These are phyloP conservation scores for Pseudopyricularia javanii DNA, from an alignment of 2,329 filamentous ascomycete species.

Conservation along the genomic window DNA sequence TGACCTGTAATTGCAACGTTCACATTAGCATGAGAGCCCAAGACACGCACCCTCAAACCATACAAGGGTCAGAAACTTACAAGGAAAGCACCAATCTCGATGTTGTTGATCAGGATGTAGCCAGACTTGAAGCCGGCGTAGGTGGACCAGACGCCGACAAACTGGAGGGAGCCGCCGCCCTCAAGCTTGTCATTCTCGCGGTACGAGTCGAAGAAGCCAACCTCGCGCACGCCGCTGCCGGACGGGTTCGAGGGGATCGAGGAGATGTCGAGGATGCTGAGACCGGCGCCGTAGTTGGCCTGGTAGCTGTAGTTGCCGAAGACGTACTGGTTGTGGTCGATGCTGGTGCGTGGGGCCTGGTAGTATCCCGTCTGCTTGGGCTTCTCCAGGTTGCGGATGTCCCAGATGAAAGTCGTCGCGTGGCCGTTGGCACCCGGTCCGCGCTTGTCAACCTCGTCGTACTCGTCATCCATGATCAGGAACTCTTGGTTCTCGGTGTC, in stretches of 20 bases:
- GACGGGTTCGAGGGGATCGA: slow-evolving; percentile 18
- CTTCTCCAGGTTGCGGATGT: slow-evolving; percentile 26
- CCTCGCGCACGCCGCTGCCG: slow-evolving; percentile 26
- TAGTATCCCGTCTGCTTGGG: slow-evolving; percentile 29
- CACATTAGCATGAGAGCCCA: background rate
- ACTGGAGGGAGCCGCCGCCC: slow-evolving; percentile 20
- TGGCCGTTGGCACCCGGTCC: slow-evolving; percentile 18
- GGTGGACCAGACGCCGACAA: slow-evolving; percentile 28
- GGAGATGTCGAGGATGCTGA: slow-evolving; percentile 21
- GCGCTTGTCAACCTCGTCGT: slow-evolving; percentile 30
- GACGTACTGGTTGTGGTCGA: slow-evolving; percentile 34
- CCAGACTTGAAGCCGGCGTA: slow-evolving; percentile 28
- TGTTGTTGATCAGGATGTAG: slow-evolving; percentile 31
- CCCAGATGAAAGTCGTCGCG: slow-evolving; percentile 36
- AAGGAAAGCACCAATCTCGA: slow-evolving; percentile 28
- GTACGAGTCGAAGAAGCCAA: slow-evolving; percentile 32
- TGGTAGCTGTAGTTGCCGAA: slow-evolving; percentile 27
- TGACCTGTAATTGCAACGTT: background rate
- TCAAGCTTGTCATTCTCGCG: slow-evolving; percentile 31
- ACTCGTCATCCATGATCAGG: slow-evolving; percentile 38
- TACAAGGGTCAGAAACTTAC: slow-evolving; percentile 9
- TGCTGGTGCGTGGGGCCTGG: slow-evolving; percentile 19
- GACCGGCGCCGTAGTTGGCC: slow-evolving; percentile 32
- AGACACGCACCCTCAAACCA: background rate
- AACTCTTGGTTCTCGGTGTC: slow-evolving; percentile 27